phyloP scores from a whole-genome alignment of 139 green algal species.

The Asterochloris sp. region DNA sequence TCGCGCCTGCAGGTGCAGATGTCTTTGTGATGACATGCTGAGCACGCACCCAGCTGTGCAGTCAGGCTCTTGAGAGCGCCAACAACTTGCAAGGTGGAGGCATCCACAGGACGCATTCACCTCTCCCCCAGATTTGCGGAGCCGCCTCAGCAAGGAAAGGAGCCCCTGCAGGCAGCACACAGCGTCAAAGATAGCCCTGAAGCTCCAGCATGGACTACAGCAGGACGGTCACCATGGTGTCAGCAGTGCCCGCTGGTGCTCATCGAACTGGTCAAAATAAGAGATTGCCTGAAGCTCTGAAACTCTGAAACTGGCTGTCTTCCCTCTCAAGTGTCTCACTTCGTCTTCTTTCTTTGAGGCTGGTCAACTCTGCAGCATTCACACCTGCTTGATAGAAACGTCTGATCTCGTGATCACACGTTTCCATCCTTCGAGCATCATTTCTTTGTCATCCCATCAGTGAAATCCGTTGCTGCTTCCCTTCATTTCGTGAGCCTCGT shows the following conservation, averaged over 20 bases:
- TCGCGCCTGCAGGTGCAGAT: slow-evolving; percentile 49
- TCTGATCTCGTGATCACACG: too few species aligned
- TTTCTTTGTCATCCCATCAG: too few species aligned
- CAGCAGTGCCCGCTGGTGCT: slow-evolving; percentile 25
- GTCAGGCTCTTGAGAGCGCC: not conserved
- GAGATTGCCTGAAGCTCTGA: too few species aligned
- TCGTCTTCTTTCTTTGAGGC: too few species aligned
- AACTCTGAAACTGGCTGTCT: too few species aligned
- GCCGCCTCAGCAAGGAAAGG: slow-evolving; percentile 47
- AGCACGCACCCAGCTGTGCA: not conserved
- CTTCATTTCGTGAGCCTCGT: too few species aligned
- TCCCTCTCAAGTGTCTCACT: too few species aligned
- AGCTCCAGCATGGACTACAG: slow-evolving; percentile 19
- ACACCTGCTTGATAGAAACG: too few species aligned
- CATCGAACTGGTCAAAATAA: slow-evolving; percentile 8
- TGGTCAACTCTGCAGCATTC: too few species aligned
- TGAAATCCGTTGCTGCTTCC: too few species aligned
- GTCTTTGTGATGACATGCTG: not conserved
- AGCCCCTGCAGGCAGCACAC: slow-evolving; percentile 43
- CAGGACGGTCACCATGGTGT: slow-evolving; percentile 11
- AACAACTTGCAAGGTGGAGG: too few species aligned
- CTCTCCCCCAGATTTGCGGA: slow-evolving; percentile 65
- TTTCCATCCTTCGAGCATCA: too few species aligned
- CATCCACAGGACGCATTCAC: slow-evolving; percentile 20
- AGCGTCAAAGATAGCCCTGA: slow-evolving; percentile 24